Evolutionary conservation across 2,329 filamentous ascomycete genomes (phyloP).

Genomic region (Calycina herbarum): DNA sequence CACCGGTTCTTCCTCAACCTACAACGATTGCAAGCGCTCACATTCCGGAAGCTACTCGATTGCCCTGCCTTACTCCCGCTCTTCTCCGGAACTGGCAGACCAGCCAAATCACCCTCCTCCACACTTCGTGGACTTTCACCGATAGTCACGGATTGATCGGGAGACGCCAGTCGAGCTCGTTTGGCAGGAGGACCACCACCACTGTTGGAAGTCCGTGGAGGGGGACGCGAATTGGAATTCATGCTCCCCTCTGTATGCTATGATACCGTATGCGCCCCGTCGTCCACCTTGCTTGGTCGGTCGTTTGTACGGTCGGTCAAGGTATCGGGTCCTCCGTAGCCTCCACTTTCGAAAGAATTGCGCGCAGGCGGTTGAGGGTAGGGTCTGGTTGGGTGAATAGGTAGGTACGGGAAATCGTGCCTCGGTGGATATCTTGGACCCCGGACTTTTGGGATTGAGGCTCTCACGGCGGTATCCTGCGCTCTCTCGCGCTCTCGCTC

Average conservation of each 20-base stretch:
- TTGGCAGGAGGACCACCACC: conserved; percentile 51
- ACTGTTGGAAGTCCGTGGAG: conserved; percentile 32
- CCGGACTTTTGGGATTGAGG: background rate
- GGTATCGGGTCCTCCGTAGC: background rate
- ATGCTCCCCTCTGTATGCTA: conserved; percentile 10
- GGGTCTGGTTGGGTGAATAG: conserved; percentile 3
- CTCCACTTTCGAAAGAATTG: background rate
- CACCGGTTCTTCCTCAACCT: conserved; percentile 91
- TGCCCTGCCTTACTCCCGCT: conserved; percentile 52
- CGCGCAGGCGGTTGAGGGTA: background rate
- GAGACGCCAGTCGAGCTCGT: conserved; percentile 56
- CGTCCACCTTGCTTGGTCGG: background rate
- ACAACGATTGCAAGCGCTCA: conserved; percentile 93
- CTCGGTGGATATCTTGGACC: background rate
- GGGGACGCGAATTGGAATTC: conserved; percentile 28
- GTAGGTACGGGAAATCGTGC: background rate
- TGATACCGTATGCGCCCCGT: conserved; percentile 1
- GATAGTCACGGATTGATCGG: conserved; percentile 38
- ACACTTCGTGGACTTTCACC: conserved; percentile 28
- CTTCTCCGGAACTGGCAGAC: conserved; percentile 16
- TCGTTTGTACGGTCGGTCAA: background rate
- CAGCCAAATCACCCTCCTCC: conserved; percentile 21
- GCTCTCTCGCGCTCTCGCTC: background rate
- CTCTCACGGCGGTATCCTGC: background rate
- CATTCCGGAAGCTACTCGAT: conserved; percentile 75